Percentiles rank a stretch among this genome's conserved stretches.
Conservation (phyloP, 805 yeast species). For the Wickerhamiella azyma region DNA sequence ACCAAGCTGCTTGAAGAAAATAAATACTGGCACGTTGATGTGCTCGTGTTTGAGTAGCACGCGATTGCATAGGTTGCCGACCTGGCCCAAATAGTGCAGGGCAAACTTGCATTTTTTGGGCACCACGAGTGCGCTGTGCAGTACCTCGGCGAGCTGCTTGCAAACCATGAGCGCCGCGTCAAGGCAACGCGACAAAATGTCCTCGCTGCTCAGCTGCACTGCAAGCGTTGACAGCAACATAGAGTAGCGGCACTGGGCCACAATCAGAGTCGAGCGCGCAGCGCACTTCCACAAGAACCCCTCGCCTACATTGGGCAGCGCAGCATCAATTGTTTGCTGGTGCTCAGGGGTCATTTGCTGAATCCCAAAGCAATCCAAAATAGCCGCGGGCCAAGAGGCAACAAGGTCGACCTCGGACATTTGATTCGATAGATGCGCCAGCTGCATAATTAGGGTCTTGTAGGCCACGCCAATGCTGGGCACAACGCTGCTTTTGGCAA, state of each 20-base stretch:
- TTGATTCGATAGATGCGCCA: neutral
- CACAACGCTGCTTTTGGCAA: neutral
- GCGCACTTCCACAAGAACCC: neutral
- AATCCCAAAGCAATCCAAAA: constrained; percentile 2
- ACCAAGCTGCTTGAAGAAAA: constrained; percentile 7
- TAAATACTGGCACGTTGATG: neutral
- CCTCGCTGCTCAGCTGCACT: neutral
- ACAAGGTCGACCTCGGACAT: constrained; percentile 2
- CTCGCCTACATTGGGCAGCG: neutral
- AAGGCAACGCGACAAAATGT: neutral
- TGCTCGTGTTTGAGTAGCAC: neutral
- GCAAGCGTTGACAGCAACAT: neutral
- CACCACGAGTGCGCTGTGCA: neutral
- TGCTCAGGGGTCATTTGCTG: constrained; percentile 2
- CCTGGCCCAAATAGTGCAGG: neutral
- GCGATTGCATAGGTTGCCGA: neutral
- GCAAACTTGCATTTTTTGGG: neutral
- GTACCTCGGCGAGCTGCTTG: neutral
- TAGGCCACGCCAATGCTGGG: neutral
- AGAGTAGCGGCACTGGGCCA: neutral
- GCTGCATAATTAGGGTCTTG: neutral
- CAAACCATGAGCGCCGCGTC: neutral
- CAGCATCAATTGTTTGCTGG: neutral
- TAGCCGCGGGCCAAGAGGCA: constrained; percentile 3
- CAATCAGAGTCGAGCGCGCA: neutral